Base-by-base conservation (phyloP, 2,329 filamentous ascomycete species). In the Penicillium sp. region DNA sequence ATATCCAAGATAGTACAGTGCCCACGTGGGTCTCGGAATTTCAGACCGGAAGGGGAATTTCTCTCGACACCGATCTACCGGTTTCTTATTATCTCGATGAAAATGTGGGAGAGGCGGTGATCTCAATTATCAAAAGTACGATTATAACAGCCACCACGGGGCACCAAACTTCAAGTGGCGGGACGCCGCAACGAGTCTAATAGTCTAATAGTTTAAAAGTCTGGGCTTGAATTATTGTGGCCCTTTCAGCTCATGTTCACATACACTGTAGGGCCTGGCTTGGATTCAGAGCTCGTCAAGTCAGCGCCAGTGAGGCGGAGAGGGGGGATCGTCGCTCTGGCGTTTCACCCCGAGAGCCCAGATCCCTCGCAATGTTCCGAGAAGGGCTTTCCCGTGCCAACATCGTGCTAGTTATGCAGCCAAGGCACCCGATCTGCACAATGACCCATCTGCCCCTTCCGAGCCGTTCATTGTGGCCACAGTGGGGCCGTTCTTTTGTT, bases 391-490 rank as follows among this genome's bases (percentile, higher is more conserved):
- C 10, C 7, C 16, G 12, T 10, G 21, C 16, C 7, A 23, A 21
- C 38, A 13, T 10, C n/a, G 7, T 7, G 6, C 45, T 45, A 48
- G 43, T 10, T 29, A 29, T 29, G 28, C 28, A 29, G 28, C 10
- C 12, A 16, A 36, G 21, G 6, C 24, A 26, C 33, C 23, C 10
- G 52, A 54, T 54, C 52, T 47, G 48, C 48, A 54, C 16, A 12
- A 42, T 31, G 43, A 42, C 21, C 46, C 51, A 26, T 47, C 24
- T 24, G 8, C 39, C 47, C 54, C 46, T 47, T 47, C 54, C 54
- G 51, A 58, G 42, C 54, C 54, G 54, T 54, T 45, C 23, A 31
- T 16, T n/a, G 15, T 42, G 26, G 44, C 33, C 38, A 38, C 47
- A 34, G 42, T 24, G 42, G 43, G 26, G 26, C 23, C 43, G 36